Evolutionary conservation across 192 early-diverging fungal genomes (phyloP), one percentile per base, ranked within the genome.

Genomic region (Podila minutissima): DNA sequence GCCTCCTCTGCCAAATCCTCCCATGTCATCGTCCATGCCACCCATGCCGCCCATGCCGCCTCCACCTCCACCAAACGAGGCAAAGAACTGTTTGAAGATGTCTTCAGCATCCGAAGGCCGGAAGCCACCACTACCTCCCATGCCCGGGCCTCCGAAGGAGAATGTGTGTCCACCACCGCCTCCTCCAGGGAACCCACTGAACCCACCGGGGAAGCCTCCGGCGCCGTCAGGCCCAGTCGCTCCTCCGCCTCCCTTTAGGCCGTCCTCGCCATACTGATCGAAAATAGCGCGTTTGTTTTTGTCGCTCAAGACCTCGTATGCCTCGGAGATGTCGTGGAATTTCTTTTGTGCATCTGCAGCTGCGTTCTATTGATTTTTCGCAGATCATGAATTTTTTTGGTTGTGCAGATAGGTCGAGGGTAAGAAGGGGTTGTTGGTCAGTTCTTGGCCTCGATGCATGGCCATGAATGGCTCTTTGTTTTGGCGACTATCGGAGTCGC

Each of bases 271-370:
- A 81, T 89, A 99, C 68, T 93, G 91, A 74, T 99, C 98, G 88
- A 95, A 99, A 48, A 97, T 89, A 41, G 94, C 88, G 31, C 95
- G 88, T 88, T 98, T 98, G 57, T 98, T 86, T 70, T 92, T 88
- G 86, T 99, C 97, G 51, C 93, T 95, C 5, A 99, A 88, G 8
- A 95, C 92, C 81, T 99, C 98, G 77, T 95, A 99, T 12, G 98
- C 97, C 85, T 98, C 96, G 53, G 95, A 95, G 58, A 99, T 94
- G 37, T 99, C 97, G 84, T 99, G 96, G 83, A 99, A 99, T 71
- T 93, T 95, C 66, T 88, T 84, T 65, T 95, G 91, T 19, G 95
- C 93, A 22, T 74, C 62, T 46, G 20, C 38, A 24, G 58, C 59
- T 6, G 76, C 48, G 66, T 81, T 72, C 76, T 81, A 64, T 38